Evolutionary conservation across 2,329 filamentous ascomycete species (phyloP).

Genomic region (Escovopsis weberi): DNA sequence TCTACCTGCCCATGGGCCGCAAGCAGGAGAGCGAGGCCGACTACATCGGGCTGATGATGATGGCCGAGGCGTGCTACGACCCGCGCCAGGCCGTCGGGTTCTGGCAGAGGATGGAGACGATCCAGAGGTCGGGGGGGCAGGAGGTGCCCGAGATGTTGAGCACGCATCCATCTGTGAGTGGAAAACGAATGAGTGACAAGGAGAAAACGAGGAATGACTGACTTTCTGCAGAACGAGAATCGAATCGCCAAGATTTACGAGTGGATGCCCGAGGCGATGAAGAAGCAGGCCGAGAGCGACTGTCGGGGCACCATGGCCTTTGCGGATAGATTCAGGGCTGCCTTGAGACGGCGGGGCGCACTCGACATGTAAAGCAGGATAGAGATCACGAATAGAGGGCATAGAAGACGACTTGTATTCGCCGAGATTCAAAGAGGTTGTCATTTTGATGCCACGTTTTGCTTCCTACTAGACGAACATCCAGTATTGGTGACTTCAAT

Average conservation of each 20-base stretch:
- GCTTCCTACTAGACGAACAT: too few relatives aligned
- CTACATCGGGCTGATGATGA: conserved; percentile 70
- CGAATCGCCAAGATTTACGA: conserved; percentile 50
- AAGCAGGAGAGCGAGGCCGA: conserved; percentile 67
- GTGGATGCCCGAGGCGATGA: conserved; percentile 44
- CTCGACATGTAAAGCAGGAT: conserved; percentile 1
- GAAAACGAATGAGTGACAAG: not conserved
- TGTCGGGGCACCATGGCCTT: conserved; percentile 37
- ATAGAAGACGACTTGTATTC: too few relatives aligned
- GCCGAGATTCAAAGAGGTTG: not conserved
- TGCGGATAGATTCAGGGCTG: conserved; percentile 36
- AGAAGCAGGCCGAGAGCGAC: conserved; percentile 38
- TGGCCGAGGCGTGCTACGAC: conserved; percentile 66
- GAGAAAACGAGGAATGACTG: not conserved
- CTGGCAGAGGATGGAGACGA: conserved; percentile 50
- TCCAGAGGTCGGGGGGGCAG: conserved; percentile 23
- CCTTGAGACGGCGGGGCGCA: conserved; percentile 23
- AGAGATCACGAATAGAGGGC: not conserved
- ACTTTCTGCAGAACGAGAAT: conserved; percentile 36
- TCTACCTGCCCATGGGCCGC: conserved; percentile 52
- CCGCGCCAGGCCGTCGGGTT: conserved; percentile 51
- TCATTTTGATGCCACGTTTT: too few relatives aligned
- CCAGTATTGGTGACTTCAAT: too few relatives aligned
- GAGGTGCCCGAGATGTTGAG: conserved; percentile 56
- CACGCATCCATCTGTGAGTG: conserved; percentile 56